A percentile compares a stretch with the other conserved stretches of the same genome.
Evolutionary conservation across 768 basidiomycete species (phyloP).

Genomic region (Mrakia gelida): DNA sequence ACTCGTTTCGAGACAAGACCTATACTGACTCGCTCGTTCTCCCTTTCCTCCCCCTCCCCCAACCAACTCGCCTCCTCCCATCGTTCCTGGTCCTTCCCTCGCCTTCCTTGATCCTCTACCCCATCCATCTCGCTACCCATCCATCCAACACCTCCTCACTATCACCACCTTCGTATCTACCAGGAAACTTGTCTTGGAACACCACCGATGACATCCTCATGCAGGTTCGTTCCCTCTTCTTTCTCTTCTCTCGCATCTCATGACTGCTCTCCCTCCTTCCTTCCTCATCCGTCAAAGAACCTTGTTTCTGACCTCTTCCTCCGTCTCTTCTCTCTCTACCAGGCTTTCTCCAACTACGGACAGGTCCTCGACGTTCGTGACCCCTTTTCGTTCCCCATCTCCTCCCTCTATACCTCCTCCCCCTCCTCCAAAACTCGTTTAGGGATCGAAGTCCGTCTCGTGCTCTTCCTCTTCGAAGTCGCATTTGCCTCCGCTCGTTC

Average conservation of each 20-base stretch:
- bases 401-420: slow-evolving; percentile 28
- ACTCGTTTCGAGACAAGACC: not conserved
- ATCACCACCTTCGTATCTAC: not conserved
- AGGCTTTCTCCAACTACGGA: slow-evolving; percentile 82
- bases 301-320: slow-evolving; percentile 37
- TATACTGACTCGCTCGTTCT: not conserved
- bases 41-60: not conserved
- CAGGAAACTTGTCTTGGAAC: slow-evolving; percentile 48
- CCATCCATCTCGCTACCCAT: not conserved
- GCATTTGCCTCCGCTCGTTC: slow-evolving; percentile 21
- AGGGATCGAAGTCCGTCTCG: slow-evolving; percentile 9
- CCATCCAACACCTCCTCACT: not conserved
- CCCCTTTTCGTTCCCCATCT: slow-evolving; percentile 39
- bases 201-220: slow-evolving; percentile 89
- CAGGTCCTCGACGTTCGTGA: slow-evolving; percentile 85
- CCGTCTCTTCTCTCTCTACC: slow-evolving; percentile 41
- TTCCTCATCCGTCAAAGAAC: slow-evolving; percentile 39
- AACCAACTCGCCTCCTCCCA: not conserved
- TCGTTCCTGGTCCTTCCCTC: slow-evolving; percentile 32
- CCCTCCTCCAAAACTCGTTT: not conserved
- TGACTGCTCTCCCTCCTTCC: slow-evolving; percentile 38
- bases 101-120: slow-evolving; percentile 12
- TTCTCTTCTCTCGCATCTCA: slow-evolving; percentile 34
- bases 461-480: not conserved
- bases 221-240: slow-evolving; percentile 67